Evolutionary conservation across 257 asterid genomes (phyloP), one percentile per base, ranked within the genome.

Genomic region (Ilex aquifolium): DNA sequence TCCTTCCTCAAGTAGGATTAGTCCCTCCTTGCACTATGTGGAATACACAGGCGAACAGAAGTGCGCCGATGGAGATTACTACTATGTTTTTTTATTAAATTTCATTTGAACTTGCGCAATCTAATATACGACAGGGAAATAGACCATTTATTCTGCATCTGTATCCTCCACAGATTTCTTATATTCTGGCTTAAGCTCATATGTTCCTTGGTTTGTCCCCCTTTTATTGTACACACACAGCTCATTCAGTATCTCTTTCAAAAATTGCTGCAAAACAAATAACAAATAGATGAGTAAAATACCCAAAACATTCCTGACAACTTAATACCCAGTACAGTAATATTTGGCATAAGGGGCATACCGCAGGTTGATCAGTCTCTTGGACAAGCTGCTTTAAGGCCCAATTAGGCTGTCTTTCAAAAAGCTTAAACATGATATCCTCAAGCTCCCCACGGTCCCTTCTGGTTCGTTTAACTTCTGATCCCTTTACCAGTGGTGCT

Each of bases 331-430:
- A 4, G 8, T 36, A 36, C 14, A 21, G n/a, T 6, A n/a, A 32
- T 56, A 42, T 0, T 52, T 50, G 6, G 27, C 27, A 21, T 21
- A 21, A 36, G 5, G 52, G 48, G 50, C 81, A 65, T 85, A 93
- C 96, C 31, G 92, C 99, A 29, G 97, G 96, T 79, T 90, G 99
- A 76, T 93, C 95, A 2, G 99, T 87, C 73, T 84, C 90, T 76
- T 84, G 90, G 72, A 93, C 95, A 17, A 93, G 86, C 83, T 85
- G 96, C 85, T 88, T 88, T 75, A 90, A 81, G 42, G 96, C 73
- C 96, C 96, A 90, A 62, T 90, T 90, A 60, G 97, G 92, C 64
- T 93, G 95, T 65, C 82, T 79, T 74, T 90, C 96, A 53, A 90
- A 93, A 60, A 90, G 96, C 76, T 93, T 90, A 78, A 87, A 90